Conservation (phyloP, 2,329 filamentous ascomycete species). For the Neoarthrinium moseri region DNA sequence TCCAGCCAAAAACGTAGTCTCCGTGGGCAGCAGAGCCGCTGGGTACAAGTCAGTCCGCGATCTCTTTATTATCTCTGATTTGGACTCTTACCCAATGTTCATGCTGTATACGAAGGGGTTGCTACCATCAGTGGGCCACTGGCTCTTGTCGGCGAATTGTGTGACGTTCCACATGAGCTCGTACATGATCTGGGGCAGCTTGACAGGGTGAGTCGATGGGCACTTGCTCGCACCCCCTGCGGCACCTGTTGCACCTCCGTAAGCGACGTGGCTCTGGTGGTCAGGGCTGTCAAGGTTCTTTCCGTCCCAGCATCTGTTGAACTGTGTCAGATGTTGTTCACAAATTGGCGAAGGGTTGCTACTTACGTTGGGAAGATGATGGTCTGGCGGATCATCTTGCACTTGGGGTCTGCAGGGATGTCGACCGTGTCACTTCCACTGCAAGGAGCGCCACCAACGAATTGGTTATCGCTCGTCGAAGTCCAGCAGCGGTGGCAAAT, state of each 20-base stretch:
- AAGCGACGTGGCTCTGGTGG: constrained; percentile 46
- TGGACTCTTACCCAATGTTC: constrained; percentile 36
- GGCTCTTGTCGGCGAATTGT: constrained; percentile 37
- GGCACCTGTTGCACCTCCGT: constrained; percentile 39
- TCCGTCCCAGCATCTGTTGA: constrained; percentile 49
- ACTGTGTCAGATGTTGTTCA: constrained; percentile 13
- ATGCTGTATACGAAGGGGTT: constrained; percentile 43
- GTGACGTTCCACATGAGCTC: constrained; percentile 47
- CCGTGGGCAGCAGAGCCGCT: constrained; percentile 48
- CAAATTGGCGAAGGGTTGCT: constrained; percentile 23
- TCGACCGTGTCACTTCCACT: constrained; percentile 47
- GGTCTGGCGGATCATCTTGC: constrained; percentile 53
- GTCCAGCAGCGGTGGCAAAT: constrained; percentile 49
- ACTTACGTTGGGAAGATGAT: constrained; percentile 47
- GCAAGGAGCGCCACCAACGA: constrained; percentile 49
- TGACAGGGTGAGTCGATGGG: constrained; percentile 43
- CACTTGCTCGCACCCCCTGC: constrained; percentile 43
- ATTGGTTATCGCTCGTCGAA: constrained; percentile 42
- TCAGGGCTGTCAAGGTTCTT: constrained; percentile 46
- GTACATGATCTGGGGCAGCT: constrained; percentile 48
- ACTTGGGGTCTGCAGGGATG: constrained; percentile 41
- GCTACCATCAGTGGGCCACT: constrained; percentile 41
- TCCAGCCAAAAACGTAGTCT: constrained; percentile 53
- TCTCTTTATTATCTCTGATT: neutral
- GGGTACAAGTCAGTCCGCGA: neutral